Evolutionary conservation across 2,329 filamentous ascomycete genomes (phyloP).

Genomic region (Fusarium sp.): DNA sequence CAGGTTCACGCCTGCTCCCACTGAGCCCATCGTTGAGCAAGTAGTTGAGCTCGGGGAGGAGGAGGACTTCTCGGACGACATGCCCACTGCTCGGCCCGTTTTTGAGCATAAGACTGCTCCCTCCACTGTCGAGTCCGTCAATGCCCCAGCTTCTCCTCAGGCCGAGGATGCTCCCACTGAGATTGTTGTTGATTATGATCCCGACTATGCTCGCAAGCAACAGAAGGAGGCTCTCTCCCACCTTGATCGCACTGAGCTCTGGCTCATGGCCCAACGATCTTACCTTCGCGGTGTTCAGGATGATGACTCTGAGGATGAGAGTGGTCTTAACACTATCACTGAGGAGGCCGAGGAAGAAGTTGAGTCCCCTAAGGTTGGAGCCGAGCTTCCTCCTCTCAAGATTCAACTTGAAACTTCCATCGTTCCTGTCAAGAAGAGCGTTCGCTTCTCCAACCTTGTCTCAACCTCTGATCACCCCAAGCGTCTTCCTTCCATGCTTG

Average conservation of each 20-base stretch:
- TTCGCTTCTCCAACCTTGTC: slow-evolving; percentile 76
- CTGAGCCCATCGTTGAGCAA: slow-evolving; percentile 67
- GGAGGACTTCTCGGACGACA: slow-evolving; percentile 68
- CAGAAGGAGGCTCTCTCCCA: slow-evolving; percentile 78
- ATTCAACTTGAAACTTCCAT: slow-evolving; percentile 39
- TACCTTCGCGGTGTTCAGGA: slow-evolving; percentile 78
- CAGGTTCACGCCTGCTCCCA: slow-evolving; percentile 59
- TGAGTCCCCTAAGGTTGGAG: slow-evolving; percentile 48
- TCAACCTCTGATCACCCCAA: slow-evolving; percentile 62
- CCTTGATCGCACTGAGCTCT: slow-evolving; percentile 85
- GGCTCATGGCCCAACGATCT: slow-evolving; percentile 84
- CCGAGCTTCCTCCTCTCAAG: slow-evolving; percentile 42
- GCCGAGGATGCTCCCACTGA: slow-evolving; percentile 72
- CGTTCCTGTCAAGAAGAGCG: slow-evolving; percentile 74
- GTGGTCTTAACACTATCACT: slow-evolving; percentile 55
- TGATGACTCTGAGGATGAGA: slow-evolving; percentile 54
- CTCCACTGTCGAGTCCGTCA: slow-evolving; percentile 50
- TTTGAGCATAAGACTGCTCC: slow-evolving; percentile 52
- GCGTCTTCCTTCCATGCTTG: slow-evolving; percentile 65
- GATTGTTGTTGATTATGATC: slow-evolving; percentile 78
- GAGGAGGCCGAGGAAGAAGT: slow-evolving; percentile 52
- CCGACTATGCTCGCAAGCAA: slow-evolving; percentile 80
- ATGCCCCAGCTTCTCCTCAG: slow-evolving; percentile 58
- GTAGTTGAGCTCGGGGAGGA: slow-evolving; percentile 70
- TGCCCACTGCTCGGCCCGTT: slow-evolving; percentile 73